Evolutionary conservation across 768 basidiomycete genomes (phyloP), one percentile per base, ranked within the genome.

Genomic region (Pholiota conissans): DNA sequence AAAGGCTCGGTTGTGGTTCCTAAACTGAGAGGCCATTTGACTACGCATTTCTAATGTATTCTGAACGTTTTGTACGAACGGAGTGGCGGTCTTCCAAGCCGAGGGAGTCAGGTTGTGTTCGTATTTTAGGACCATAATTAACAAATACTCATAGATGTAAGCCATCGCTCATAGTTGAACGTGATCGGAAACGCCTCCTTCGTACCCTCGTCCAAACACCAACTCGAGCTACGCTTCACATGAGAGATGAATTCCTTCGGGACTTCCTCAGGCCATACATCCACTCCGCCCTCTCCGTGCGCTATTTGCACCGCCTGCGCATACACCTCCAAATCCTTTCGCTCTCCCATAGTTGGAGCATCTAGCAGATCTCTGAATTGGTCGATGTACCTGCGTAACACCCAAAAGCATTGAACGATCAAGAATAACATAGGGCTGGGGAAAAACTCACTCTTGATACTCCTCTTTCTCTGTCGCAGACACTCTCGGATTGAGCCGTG

Each of bases 141-240:
- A n/a, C n/a, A n/a, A n/a, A n/a, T n/a, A 40, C 18, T 45, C 42
- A 45, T 3, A 45, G 4, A 24, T 22, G 42, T 13, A 24, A 90
- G 83, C 54, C 80, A 74, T 35, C 77, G 70, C 32, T 79, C 76
- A 50, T 77, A 73, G 22, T 82, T 79, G 28, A 73, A 77, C 22
- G 78, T 77, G 42, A 83, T 75, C 28, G 84, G 79, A 58, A 93
- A 85, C 37, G 87, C 64, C 79, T 83, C 63, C 86, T 84, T 58
- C 77, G 82, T 55, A 66, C 69, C 67, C n/a, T 74, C 80, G n/a
- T 92, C 91, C 28, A 95, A 78, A 70, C 91, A 92, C 7, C 89
- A 59, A 5, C 63, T 61, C 6, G 63, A 63, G 27, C 65, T 65
- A 7, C 67, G 73, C 46, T 82, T 80, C 14, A 82, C 76, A 64